These are phyloP conservation scores for Phialocephala subalpina DNA, from an alignment of 2,329 filamentous ascomycete genomes.

Conservation along the genomic window DNA sequence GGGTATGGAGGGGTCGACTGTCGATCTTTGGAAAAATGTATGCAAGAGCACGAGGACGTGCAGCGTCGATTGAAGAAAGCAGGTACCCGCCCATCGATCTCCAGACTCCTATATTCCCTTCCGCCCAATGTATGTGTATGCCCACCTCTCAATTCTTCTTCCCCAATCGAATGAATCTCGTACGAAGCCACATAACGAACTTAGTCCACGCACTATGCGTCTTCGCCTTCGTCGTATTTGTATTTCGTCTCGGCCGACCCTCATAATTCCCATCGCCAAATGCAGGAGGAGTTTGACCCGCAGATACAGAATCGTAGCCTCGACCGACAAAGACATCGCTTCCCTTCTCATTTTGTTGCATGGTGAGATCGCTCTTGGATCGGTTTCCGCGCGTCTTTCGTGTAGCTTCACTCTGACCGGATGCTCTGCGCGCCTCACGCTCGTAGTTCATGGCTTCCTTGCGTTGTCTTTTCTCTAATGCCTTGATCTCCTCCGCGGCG, in stretches of 20 bases:
- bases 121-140: not conserved
- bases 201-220: constrained; percentile 69
- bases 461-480: constrained; percentile 64
- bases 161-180: constrained; percentile 56
- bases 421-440: constrained; percentile 44
- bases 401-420: constrained; percentile 40
- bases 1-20: not conserved
- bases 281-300: constrained; percentile 19
- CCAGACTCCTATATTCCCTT: not conserved
- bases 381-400: constrained; percentile 48
- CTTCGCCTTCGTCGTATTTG: constrained; percentile 56
- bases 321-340: constrained; percentile 29
- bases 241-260: constrained; percentile 16
- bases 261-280: constrained; percentile 16
- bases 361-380: constrained; percentile 47
- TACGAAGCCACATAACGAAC: constrained; percentile 70
- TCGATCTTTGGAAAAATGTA: not conserved
- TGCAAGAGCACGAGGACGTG: not conserved
- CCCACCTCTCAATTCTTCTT: constrained; percentile 28
- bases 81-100: not conserved
- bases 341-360: constrained; percentile 35
- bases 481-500: constrained; percentile 64
- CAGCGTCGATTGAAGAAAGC: not conserved
- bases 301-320: constrained; percentile 28
- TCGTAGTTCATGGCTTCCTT: constrained; percentile 63